Base-by-base conservation (phyloP, 2,329 filamentous ascomycete species). In the Penicillium sp. region DNA sequence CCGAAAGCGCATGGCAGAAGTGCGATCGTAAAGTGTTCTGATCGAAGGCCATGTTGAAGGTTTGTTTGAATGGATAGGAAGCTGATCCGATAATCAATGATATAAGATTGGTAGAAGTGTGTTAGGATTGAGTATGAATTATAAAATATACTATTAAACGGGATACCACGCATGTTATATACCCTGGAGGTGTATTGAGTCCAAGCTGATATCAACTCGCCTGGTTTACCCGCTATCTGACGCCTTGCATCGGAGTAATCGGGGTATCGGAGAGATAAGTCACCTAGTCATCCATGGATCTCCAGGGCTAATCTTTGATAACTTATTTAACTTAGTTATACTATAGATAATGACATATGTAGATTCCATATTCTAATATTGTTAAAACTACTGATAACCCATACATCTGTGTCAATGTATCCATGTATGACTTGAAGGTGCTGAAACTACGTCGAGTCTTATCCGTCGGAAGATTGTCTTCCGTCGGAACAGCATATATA, bases 211-310 rank as follows among this genome's bases (percentile, higher is more conserved):
- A 49, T 42, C 43, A 12, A 41, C 17, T 59, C 48, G 19, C 61
- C 61, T 52, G 38, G 46, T 42, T 55, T 63, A 62, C 56, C 60
- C 57, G 60, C 47, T 56, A 60, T 60, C 60, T 58, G 41, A 48
- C 35, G 13, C 13, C 37, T 50, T 45, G 38, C 54, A 25, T 54
- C 38, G 54, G 58, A 25, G 25, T 25, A 25, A 25, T 25, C 25
- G 25, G 25, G 25, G 25, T 25, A 25, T 54, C 33, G 55, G 58
- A 48, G 40, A 52, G 50, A 52, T 52, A 52, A 42, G 37, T 40
- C 15, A 35, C 13, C 33, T 17, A 17, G 33, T 35, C 13, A 35
- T 9, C 27, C 27, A 12, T 31, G 29, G 10, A 31, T 37, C 35
- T 8, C 7, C 35, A n/a, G 35, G 15, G 15, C 35, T 37, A 37